Percentiles rank a stretch among this genome's conserved stretches.
Conservation (phyloP, 2,329 filamentous ascomycete genomes). For the Lecanicillium sp. region DNA sequence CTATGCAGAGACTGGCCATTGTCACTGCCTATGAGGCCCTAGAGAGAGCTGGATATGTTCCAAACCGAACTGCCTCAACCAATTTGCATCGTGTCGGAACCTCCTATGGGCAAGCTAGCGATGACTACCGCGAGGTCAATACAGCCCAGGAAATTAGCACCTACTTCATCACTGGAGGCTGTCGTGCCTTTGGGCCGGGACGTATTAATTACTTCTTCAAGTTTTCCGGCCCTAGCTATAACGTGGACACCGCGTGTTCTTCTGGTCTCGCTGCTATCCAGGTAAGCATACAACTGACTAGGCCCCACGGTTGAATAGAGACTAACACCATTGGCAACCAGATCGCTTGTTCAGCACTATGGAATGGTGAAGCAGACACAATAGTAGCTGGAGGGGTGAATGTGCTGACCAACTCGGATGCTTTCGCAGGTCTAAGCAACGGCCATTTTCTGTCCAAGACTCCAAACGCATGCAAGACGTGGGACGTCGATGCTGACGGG, state of each 20-base stretch:
- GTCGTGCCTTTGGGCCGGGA: conserved; percentile 35
- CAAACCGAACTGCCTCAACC: conserved; percentile 58
- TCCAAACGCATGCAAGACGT: conserved; percentile 29
- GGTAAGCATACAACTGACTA: too few relatives aligned
- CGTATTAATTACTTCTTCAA: conserved; percentile 74
- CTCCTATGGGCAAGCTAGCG: conserved; percentile 67
- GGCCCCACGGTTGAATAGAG: too few relatives aligned
- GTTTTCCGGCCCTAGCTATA: conserved; percentile 64
- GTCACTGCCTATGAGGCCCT: conserved; percentile 27
- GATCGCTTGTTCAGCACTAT: conserved; percentile 31
- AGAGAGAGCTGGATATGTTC: conserved; percentile 49
- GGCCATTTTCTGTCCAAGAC: conserved; percentile 53
- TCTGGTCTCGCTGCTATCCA: conserved; percentile 66
- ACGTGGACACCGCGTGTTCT: conserved; percentile 71
- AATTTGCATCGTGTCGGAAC: conserved; percentile 54
- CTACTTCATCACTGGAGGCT: conserved; percentile 36
- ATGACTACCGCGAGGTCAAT: conserved; percentile 72
- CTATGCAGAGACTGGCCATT: conserved; percentile 22
- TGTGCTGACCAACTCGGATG: conserved; percentile 57
- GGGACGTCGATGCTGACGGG: conserved; percentile 52
- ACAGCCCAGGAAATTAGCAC: conserved; percentile 56
- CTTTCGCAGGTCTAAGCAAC: conserved; percentile 54
- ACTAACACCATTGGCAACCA: not conserved
- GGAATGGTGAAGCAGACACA: conserved; percentile 54
- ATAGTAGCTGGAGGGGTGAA: conserved; percentile 57